Evolutionary conservation across 345 rosid species (phyloP).

Genomic region (Ceriops tagal): DNA sequence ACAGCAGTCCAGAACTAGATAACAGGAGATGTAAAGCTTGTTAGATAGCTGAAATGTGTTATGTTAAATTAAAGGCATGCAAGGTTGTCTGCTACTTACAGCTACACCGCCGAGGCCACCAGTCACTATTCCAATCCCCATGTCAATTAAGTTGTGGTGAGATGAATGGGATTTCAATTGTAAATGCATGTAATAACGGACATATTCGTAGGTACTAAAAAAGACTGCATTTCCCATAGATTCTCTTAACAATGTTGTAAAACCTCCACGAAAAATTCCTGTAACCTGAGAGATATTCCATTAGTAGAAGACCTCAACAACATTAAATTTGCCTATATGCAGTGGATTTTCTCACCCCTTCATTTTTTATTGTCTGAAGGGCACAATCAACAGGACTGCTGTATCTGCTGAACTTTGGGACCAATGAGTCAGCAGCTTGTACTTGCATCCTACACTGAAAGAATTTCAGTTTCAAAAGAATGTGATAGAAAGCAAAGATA

Average conservation of each 20-base stretch:
- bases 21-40: not conserved
- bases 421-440: conserved; percentile 77
- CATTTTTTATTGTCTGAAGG: conserved; percentile 59
- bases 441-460: conserved; percentile 98
- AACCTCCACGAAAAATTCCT: conserved; percentile 89
- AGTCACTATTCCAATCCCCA: conserved; percentile 73
- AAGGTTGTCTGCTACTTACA: conserved; percentile 47
- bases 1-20: conserved; percentile 75
- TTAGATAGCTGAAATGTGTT: not conserved
- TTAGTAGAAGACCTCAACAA: conserved; percentile 24
- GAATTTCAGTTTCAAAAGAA: conserved; percentile 37
- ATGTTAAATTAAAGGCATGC: not conserved
- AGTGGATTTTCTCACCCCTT: conserved; percentile 70
- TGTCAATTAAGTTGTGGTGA: conserved; percentile 58
- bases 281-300: conserved; percentile 56
- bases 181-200: conserved; percentile 63
- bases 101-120: conserved; percentile 97
- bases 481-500: conserved; percentile 14
- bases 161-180: conserved; percentile 41
- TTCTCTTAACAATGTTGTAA: conserved; percentile 76
- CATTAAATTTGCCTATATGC: conserved; percentile 4
- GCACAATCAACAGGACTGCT: conserved; percentile 78
- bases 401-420: conserved; percentile 62
- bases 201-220: conserved; percentile 73
- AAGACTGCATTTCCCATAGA: conserved; percentile 74